A percentile compares a stretch with the other conserved stretches of the same genome.
Conservation (phyloP, 805 yeast species). For the Saturnispora gosingensis region DNA sequence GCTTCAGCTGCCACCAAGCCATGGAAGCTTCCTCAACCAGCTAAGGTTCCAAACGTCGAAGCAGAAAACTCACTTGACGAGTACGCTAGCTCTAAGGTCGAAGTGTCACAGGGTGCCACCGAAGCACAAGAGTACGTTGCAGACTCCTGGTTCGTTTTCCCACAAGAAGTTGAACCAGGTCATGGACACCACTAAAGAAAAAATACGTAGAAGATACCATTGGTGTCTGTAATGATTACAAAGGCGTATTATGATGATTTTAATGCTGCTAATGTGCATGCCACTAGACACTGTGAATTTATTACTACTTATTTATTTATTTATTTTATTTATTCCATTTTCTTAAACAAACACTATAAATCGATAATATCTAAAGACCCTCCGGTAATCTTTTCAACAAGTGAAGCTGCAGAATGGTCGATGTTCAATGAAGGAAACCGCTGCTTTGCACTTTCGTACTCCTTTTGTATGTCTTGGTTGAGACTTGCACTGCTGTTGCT, state of each 20-base stretch:
- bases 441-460: not conserved
- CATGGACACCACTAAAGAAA: conserved; percentile 17
- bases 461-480: not conserved
- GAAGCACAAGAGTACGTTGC: conserved; percentile 41
- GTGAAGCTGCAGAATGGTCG: not conserved
- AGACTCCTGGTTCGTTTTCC: conserved; percentile 77
- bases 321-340: not conserved
- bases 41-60: conserved; percentile 65
- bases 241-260: not conserved
- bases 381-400: not conserved
- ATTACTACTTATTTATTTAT: conserved; percentile 2
- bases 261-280: not conserved
- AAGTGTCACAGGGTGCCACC: conserved; percentile 46
- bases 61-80: conserved; percentile 54
- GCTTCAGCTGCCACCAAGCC: conserved; percentile 72
- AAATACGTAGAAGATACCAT: not conserved
- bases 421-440: conserved; percentile 1
- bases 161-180: conserved; percentile 47
- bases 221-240: not conserved
- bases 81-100: conserved; percentile 66
- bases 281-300: not conserved
- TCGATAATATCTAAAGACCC: not conserved
- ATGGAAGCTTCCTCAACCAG: conserved; percentile 76
- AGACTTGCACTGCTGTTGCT: not conserved
- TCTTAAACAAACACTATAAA: not conserved